Conservation (phyloP, 352 stramenopile species). For the Globisporangium cylindrosporum region DNA sequence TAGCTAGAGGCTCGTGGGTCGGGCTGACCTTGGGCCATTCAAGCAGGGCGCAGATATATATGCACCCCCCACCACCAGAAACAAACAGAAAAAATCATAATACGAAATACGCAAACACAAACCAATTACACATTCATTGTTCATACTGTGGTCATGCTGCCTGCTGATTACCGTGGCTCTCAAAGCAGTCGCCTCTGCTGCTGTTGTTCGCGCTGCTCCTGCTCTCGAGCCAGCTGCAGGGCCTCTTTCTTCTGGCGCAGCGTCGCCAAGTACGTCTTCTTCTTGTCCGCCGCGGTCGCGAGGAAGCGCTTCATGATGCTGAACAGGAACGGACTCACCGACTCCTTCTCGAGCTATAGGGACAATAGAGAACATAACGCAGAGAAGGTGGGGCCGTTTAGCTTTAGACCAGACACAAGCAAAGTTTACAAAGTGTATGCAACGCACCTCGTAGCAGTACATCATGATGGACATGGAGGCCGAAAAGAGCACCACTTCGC, state of each 20-base stretch:
- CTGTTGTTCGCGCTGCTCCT: slow-evolving; percentile 3
- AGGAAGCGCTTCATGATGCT: slow-evolving; percentile 76
- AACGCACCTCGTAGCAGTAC: slow-evolving; percentile 78
- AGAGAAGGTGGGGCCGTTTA: slow-evolving; percentile 7
- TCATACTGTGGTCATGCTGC: too few relatives aligned
- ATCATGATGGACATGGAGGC: slow-evolving; percentile 80
- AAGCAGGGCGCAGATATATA: background rate
- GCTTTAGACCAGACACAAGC: background rate
- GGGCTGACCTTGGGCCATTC: too few relatives aligned
- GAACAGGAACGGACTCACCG: slow-evolving; percentile 62
- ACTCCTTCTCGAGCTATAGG: slow-evolving; percentile 57
- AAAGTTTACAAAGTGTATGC: background rate
- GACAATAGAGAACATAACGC: background rate
- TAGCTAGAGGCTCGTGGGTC: slow-evolving; percentile 15
- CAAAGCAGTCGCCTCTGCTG: background rate
- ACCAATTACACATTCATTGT: too few relatives aligned
- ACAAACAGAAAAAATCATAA: background rate
- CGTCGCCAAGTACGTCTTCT: slow-evolving; percentile 47
- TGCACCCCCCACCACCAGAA: background rate
- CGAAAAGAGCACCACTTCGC: slow-evolving; percentile 74
- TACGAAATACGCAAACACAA: background rate
- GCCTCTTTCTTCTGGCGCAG: slow-evolving; percentile 15
- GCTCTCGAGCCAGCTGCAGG: slow-evolving; percentile 11
- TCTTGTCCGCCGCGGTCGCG: slow-evolving; percentile 70
- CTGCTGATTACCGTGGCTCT: too few relatives aligned